Percentiles rank a stretch among this genome's conserved stretches.
Conservation (phyloP, 2,329 filamentous ascomycete genomes). For the Nannizziopsis barbatae region DNA sequence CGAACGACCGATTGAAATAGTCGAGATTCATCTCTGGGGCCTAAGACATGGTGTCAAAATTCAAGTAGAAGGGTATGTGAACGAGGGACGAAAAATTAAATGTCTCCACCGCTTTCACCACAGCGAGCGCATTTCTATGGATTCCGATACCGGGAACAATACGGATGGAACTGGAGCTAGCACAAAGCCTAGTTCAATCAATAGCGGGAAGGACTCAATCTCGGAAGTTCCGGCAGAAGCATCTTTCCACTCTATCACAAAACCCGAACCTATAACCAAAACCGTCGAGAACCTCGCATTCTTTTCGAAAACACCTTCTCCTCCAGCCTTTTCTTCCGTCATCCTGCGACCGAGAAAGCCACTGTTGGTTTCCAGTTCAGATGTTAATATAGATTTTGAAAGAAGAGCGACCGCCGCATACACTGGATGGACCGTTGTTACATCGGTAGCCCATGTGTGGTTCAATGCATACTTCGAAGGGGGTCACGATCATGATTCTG, state of each 20-base stretch:
- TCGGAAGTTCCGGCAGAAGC: background rate
- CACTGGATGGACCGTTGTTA: constrained; percentile 74
- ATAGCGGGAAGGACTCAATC: background rate
- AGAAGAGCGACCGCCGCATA: constrained; percentile 68
- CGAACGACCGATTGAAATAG: constrained; percentile 69
- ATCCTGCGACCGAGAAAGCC: constrained; percentile 62
- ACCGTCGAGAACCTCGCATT: constrained; percentile 28
- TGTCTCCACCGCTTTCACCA: constrained; percentile 67
- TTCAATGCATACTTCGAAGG: constrained; percentile 94
- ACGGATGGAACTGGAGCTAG: constrained; percentile 25
- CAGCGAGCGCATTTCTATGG: constrained; percentile 48
- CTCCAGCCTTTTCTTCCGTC: constrained; percentile 56
- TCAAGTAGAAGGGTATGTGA: constrained; percentile 68
- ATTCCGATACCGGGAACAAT: constrained; percentile 42
- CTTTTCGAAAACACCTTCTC: constrained; percentile 27
- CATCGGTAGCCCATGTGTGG: constrained; percentile 89
- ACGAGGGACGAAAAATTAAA: constrained; percentile 82
- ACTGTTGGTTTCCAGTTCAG: constrained; percentile 64
- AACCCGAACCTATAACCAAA: constrained; percentile 15
- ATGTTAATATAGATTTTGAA: constrained; percentile 84
- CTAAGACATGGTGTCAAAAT: constrained; percentile 79
- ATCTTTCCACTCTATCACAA: constrained; percentile 14
- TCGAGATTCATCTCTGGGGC: constrained; percentile 86
- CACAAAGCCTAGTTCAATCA: constrained; percentile 25
- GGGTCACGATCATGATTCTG: constrained; percentile 56